Percentiles rank a stretch among this genome's conserved stretches.
These are phyloP conservation scores for Coemansia sp. DNA, from an alignment of 192 early-diverging fungal species.

Conservation along the genomic window DNA sequence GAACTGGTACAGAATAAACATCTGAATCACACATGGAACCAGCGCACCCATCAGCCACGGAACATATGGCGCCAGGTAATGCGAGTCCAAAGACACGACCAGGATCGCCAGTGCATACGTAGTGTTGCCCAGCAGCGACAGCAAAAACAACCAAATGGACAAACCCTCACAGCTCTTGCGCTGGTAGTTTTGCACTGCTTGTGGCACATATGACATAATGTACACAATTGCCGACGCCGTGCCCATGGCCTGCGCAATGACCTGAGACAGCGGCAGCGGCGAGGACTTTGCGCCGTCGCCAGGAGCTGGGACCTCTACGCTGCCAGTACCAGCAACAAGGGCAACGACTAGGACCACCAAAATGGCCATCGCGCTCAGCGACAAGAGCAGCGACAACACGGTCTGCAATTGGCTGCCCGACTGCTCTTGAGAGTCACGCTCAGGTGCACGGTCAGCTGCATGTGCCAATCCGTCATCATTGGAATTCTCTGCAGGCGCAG, in stretches of 20 bases:
- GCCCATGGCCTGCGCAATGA: conserved; percentile 49
- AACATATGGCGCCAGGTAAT: conserved; percentile 66
- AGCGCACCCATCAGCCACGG: conserved; percentile 75
- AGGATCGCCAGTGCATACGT: conserved; percentile 70
- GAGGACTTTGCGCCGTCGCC: not conserved
- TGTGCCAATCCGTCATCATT: not conserved
- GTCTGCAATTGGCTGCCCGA: conserved; percentile 12
- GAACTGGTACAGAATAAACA: conserved; percentile 73
- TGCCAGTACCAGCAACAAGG: conserved; percentile 12
- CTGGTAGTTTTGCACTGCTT: conserved; percentile 75
- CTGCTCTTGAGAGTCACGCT: not conserved
- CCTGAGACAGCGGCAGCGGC: conserved; percentile 22
- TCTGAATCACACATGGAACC: conserved; percentile 75
- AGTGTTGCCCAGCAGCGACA: conserved; percentile 75
- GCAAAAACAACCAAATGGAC: conserved; percentile 76
- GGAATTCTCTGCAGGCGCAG: not conserved
- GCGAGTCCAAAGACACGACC: conserved; percentile 65
- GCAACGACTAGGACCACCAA: conserved; percentile 29
- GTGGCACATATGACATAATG: conserved; percentile 70
- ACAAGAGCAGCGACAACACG: conserved; percentile 25
- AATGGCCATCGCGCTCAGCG: conserved; percentile 29
- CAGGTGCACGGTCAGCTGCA: not conserved
- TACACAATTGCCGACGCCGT: conserved; percentile 42
- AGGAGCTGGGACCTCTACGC: not conserved
- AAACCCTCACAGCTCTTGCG: conserved; percentile 77